Percentiles rank a stretch among this genome's conserved stretches.
Evolutionary conservation across 257 asterid species (phyloP).

Genomic region (Solanum pimpinellifolium): DNA sequence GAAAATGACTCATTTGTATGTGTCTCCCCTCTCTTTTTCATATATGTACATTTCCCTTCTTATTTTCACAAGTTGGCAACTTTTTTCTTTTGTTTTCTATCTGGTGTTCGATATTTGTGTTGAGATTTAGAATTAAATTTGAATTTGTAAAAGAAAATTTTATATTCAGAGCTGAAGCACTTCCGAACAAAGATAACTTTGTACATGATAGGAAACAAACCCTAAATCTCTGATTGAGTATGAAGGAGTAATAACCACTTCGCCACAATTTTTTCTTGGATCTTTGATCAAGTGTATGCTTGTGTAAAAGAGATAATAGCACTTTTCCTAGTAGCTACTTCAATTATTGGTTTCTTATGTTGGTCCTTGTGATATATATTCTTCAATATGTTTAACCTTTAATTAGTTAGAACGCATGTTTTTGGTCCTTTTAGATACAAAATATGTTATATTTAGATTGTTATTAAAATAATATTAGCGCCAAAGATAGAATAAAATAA

Average conservation of each 20-base stretch:
- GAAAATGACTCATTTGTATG: slow-evolving; percentile 21
- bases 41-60: neutral
- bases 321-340: neutral
- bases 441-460: neutral
- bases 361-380: neutral
- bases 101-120: neutral
- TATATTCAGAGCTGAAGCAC: neutral
- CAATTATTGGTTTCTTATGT: neutral
- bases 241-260: neutral
- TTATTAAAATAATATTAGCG: neutral
- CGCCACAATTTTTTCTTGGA: neutral
- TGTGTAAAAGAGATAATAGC: neutral
- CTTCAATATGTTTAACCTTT: neutral
- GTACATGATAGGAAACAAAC: neutral
- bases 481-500: neutral
- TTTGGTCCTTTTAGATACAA: neutral
- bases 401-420: neutral
- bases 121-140: neutral
- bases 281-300: neutral
- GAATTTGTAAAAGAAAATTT: neutral
- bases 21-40: neutral
- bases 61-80: neutral
- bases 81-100: neutral
- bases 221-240: neutral
- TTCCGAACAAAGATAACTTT: neutral